Percentiles rank a stretch among this genome's conserved stretches.
Conservation (phyloP, 2,329 filamentous ascomycete species). For the Colletotrichum tabaci region DNA sequence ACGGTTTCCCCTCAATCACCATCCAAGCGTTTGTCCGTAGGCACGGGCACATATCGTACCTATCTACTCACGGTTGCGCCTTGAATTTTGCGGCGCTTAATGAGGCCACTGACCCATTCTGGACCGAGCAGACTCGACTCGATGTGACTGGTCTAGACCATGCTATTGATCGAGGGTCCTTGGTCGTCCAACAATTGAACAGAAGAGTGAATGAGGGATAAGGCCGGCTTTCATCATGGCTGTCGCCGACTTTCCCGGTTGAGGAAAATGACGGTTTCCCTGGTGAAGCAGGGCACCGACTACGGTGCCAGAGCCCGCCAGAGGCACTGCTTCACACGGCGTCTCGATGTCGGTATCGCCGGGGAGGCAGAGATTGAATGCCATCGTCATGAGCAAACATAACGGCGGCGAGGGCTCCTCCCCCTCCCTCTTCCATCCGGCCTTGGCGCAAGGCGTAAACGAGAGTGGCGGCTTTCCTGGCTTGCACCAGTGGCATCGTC, state of each 20-base stretch:
- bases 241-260: no score
- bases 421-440: background rate
- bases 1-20: background rate
- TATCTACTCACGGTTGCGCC: background rate
- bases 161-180: background rate
- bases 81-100: background rate
- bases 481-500: conserved; percentile 32
- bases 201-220: no score
- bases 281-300: background rate
- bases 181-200: no score
- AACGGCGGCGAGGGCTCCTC: background rate
- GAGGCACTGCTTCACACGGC: background rate
- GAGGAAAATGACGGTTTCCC: background rate
- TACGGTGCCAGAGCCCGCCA: background rate
- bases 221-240: background rate
- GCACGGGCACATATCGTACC: no score
- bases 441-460: conserved; percentile 22
- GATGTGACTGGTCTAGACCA: background rate
- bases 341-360: background rate
- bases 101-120: background rate
- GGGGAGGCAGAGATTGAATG: conserved; percentile 6
- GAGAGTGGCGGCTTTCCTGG: conserved; percentile 23
- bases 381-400: conserved; percentile 14
- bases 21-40: background rate
- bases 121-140: background rate